Base-by-base conservation (phyloP, 1,284 basidiomycete species). In the Sporisorium iseilematis-ciliati region DNA sequence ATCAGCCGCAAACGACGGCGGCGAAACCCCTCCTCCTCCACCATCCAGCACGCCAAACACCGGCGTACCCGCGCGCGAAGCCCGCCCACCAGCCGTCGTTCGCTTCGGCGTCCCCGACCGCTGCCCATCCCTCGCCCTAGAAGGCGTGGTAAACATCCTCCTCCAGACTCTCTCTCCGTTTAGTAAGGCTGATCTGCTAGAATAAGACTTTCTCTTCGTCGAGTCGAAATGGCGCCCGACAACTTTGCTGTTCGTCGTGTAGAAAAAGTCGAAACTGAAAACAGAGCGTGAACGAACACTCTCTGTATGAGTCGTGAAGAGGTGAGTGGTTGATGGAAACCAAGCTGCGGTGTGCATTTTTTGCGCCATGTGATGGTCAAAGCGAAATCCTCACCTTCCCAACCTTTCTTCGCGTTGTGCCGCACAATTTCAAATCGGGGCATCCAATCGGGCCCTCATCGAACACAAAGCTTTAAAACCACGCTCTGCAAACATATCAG, bases 131-230 rank as follows among this genome's bases (percentile, higher is more conserved):
- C 57, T 45, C n/a, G 62, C 57, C 61, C 63, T 45, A 8, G 69
- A 72, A 12, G 74, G 74, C 20, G 74, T 72, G 1, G 74, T 69
- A 46, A 76, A 76, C 74, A 76, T 76, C 12, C 26, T 46, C 16
- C 25, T 3, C 3, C 26, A 7, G 7, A 38, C 35, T 38, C 35
- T 38, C 33, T 29, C 8, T 25, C 7, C 26, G 29, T n/a, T 7
- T n/a, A n/a, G n/a, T n/a, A n/a, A n/a, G n/a, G n/a, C n/a, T n/a
- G n/a, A n/a, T n/a, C n/a, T n/a, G n/a, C n/a, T n/a, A n/a, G n/a
- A n/a, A n/a, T n/a, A n/a, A n/a, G n/a, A n/a, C n/a, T n/a, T n/a
- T n/a, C n/a, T n/a, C n/a, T n/a, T n/a, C n/a, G n/a, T n/a, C n/a
- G n/a, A n/a, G n/a, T n/a, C n/a, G n/a, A n/a, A n/a, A n/a, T n/a